Percentiles rank a stretch among this genome's conserved stretches.
Conservation (phyloP, 306 rosid species). For the Pachyrhizus erosus region DNA sequence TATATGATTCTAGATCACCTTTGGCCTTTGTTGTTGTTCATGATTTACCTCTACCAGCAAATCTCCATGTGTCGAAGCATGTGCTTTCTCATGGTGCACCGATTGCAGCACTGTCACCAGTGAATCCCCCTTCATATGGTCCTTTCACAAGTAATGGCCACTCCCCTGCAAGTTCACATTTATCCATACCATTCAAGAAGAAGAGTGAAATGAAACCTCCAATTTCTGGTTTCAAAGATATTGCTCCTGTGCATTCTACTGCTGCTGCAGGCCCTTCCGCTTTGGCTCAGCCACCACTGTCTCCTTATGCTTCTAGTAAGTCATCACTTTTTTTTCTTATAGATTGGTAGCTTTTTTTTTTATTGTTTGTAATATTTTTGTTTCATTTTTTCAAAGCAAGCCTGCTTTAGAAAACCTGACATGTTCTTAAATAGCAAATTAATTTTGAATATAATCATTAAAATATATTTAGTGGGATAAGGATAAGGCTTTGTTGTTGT, state of each 20-base stretch:
- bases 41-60: slow-evolving; percentile 13
- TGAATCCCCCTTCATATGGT: slow-evolving; percentile 6
- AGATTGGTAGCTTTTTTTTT: not conserved
- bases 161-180: slow-evolving; percentile 62
- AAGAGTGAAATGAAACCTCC: slow-evolving; percentile 18
- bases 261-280: slow-evolving; percentile 38
- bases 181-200: slow-evolving; percentile 53
- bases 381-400: not conserved
- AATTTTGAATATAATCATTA: not conserved
- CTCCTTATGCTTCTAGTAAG: slow-evolving; percentile 39
- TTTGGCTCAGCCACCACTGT: slow-evolving; percentile 31
- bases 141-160: slow-evolving; percentile 30
- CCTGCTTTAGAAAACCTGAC: not conserved
- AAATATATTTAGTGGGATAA: too few relatives aligned
- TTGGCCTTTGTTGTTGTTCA: not conserved
- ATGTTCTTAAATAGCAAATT: not conserved
- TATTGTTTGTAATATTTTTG: not conserved
- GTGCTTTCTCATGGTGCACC: slow-evolving; percentile 4
- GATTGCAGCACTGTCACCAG: slow-evolving; percentile 1
- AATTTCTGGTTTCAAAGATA: not conserved
- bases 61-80: not conserved
- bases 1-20: slow-evolving; percentile 14
- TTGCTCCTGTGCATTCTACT: slow-evolving; percentile 32
- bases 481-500: too few relatives aligned
- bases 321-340: not conserved